Evolutionary conservation across 202 grass and related monocot species (phyloP), one percentile per base, ranked within the genome.

Genomic region (Bolboschoenoplectus hybrid): DNA sequence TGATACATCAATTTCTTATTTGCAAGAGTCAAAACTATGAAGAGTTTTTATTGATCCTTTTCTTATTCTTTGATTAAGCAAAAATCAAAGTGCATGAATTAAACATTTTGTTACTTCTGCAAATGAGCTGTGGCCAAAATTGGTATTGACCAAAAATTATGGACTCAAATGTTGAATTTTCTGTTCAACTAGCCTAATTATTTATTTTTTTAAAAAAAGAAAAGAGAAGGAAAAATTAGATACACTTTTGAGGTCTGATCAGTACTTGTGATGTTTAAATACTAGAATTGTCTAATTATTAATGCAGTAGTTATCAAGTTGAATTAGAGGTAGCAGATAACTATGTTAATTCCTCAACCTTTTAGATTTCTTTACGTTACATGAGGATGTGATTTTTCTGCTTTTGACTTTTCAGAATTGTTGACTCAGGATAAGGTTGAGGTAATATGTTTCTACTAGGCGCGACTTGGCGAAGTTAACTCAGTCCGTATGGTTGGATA

Each of bases 361-460:
- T 66, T 69, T 69, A 7, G 38, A 14, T 41, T 69, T 69, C 6
- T 44, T 71, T 9, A 71, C 46, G 39, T 19, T 71, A 46, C 13
- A 44, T 44, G 67, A 17, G 41, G 14, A 53, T 51, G 9, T 2
- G 9, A 19, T 8, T 75, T 50, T 76, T 36, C 26, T 36, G 5
- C 9, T 76, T 36, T 76, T 35, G 20, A 13, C 26, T 53, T 52
- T 53, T 53, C 4, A 26, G 12, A 52, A 13, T 34, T 74, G n/a
- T 74, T 13, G 44, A 35, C 41, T 52, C 10, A 26, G 45, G 19
- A 51, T 49, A 34, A 34, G 14, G 5, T 45, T 71, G 14, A 14
- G 20, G 19, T 75, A 52, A 75, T 74, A 75, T 75, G 7, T 75
- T 45, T 75, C 45, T 34, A 13, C 19, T 75, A 47, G 72, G 10